Evolutionary conservation across 306 rosid species (phyloP).

Genomic region (Vachellia collinsii): DNA sequence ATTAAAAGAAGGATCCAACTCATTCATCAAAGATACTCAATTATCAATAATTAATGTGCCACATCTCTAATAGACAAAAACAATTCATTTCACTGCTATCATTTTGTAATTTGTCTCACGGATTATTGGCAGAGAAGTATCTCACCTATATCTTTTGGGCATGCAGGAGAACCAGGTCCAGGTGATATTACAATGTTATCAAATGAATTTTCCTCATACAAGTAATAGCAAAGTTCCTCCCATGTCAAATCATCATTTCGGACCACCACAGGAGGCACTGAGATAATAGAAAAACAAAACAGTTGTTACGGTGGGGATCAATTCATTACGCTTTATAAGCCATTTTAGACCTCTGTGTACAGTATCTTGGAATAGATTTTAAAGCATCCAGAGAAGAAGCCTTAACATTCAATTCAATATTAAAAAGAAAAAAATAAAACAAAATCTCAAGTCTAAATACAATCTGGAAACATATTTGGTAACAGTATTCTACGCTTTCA

Average conservation of each 20-base stretch:
- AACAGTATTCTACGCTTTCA: conserved; percentile 7
- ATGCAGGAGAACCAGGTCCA: conserved; percentile 96
- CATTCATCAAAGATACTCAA: conserved; percentile 27
- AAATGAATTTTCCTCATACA: conserved; percentile 86
- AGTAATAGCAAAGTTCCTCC: conserved; percentile 70
- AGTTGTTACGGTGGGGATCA: conserved; percentile 33
- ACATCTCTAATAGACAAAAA: background rate
- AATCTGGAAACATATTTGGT: conserved; percentile 4
- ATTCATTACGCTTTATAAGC: conserved; percentile 18
- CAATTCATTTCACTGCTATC: background rate
- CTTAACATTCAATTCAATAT: background rate
- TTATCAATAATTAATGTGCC: background rate
- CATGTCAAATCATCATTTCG: conserved; percentile 85
- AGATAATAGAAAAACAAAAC: conserved; percentile 46
- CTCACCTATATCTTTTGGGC: conserved; percentile 88
- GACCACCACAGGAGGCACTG: conserved; percentile 93
- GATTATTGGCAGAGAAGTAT: conserved; percentile 8
- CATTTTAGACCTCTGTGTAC: conserved; percentile 8
- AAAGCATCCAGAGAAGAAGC: background rate
- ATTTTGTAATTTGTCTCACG: background rate
- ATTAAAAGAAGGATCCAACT: conserved; percentile 10
- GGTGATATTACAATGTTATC: conserved; percentile 98
- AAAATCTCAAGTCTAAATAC: background rate
- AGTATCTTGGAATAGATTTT: conserved; percentile 7
- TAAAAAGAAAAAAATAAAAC: background rate